phyloP scores from a whole-genome alignment of 2,329 filamentous ascomycete genomes.

The Pseudogymnoascus sp. region DNA sequence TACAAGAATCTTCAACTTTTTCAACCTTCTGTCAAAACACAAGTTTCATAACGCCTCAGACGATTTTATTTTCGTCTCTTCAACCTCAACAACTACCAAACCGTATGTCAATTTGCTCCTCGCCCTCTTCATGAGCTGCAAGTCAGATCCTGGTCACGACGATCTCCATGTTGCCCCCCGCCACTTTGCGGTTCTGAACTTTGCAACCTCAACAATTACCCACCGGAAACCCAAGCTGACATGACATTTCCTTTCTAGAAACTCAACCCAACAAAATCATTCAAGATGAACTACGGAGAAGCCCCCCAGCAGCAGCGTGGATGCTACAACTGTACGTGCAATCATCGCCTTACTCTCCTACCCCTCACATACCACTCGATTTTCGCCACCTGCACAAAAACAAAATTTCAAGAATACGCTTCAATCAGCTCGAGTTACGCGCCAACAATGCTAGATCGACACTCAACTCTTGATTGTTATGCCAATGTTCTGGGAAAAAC shows the following conservation, averaged over 20 bases:
- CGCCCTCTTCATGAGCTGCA: neutral
- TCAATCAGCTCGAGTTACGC: neutral
- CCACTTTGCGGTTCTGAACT: neutral
- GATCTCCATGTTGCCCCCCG: slow-evolving; percentile 8
- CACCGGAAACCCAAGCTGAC: neutral
- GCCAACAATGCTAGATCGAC: neutral
- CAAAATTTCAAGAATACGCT: neutral
- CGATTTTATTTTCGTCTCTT: slow-evolving; percentile 7
- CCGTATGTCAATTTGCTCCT: neutral
- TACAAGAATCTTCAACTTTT: slow-evolving; percentile 7
- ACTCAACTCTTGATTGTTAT: neutral
- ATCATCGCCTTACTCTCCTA: neutral
- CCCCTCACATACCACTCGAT: neutral
- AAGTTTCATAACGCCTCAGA: neutral
- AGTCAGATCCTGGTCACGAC: neutral
- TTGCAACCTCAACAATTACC: slow-evolving; percentile 3
- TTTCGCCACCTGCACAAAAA: neutral
- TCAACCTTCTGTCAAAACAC: neutral
- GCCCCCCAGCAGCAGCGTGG: slow-evolving; percentile 28
- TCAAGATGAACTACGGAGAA: slow-evolving; percentile 27
- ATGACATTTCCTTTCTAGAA: neutral
- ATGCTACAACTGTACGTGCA: slow-evolving; percentile 44
- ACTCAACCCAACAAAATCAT: slow-evolving; percentile 8
- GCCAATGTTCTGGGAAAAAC: neutral
- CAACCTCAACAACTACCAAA: neutral